Percentiles rank a stretch among this genome's conserved stretches.
These are phyloP conservation scores for Scedosporium dehoogii DNA, from an alignment of 2,329 filamentous ascomycete species.

Conservation along the genomic window DNA sequence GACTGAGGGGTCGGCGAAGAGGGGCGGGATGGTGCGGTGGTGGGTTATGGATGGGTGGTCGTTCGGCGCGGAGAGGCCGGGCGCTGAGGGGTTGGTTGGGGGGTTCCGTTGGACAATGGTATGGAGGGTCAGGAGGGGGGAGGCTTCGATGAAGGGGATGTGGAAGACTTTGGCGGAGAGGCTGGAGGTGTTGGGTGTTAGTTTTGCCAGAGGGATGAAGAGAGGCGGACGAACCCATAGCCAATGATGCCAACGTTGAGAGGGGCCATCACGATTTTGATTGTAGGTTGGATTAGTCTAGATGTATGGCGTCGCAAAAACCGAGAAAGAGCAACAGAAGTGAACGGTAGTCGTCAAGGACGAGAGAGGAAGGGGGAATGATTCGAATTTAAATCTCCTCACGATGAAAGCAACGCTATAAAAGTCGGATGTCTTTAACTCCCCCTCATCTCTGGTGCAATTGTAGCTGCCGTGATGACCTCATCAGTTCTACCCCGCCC, in stretches of 20 bases:
- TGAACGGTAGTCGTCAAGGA: background rate
- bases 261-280: conserved; percentile 5
- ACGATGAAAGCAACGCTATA: no score
- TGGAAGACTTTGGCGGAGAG: conserved; percentile 70
- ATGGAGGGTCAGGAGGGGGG: conserved; percentile 56
- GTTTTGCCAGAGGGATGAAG: conserved; percentile 3
- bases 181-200: conserved; percentile 21
- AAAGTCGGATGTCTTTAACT: no score
- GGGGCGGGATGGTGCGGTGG: conserved; percentile 50
- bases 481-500: no score
- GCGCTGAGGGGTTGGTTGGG: conserved; percentile 35
- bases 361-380: background rate
- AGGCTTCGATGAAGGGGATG: conserved; percentile 63
- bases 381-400: no score
- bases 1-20: conserved; percentile 56
- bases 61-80: conserved; percentile 44
- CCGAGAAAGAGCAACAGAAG: background rate
- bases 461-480: no score
- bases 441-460: no score
- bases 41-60: conserved; percentile 58
- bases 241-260: conserved; percentile 42
- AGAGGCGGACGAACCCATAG: conserved; percentile 32
- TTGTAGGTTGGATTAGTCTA: background rate
- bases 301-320: no score
- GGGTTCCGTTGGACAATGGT: conserved; percentile 68